Evolutionary conservation across 768 basidiomycete genomes (phyloP).

Genomic region (Naganishia kalamii): DNA sequence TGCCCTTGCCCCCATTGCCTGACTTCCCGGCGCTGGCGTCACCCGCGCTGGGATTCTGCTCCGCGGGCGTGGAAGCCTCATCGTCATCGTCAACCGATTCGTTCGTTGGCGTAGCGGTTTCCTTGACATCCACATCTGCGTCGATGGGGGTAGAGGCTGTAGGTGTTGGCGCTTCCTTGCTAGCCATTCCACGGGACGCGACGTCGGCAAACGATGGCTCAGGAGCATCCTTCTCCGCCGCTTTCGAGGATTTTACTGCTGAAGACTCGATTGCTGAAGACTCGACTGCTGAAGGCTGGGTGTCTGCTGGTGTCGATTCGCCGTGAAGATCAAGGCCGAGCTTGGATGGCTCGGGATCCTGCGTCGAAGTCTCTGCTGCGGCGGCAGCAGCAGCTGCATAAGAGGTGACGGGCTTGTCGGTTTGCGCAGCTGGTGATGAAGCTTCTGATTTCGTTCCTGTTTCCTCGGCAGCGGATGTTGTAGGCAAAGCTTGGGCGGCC

Average conservation of each 20-base stretch:
- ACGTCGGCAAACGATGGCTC: too few species aligned
- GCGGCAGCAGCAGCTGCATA: neutral
- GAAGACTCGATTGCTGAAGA: too few species aligned
- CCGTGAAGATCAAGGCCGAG: constrained; percentile 6
- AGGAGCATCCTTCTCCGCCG: too few species aligned
- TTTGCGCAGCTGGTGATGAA: neutral
- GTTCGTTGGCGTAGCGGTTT: neutral
- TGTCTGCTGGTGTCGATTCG: neutral
- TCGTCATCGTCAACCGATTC: neutral
- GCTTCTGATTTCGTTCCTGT: neutral
- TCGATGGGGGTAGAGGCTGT: neutral
- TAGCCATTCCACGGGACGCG: neutral
- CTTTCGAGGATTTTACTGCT: too few species aligned
- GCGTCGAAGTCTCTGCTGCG: neutral
- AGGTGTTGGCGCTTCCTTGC: neutral
- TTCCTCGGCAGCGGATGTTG: neutral
- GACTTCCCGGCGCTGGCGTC: neutral
- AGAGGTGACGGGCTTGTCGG: neutral
- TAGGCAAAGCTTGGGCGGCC: too few species aligned
- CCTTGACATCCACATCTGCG: neutral
- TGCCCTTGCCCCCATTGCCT: constrained; percentile 3
- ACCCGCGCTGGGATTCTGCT: neutral
- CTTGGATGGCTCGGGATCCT: neutral
- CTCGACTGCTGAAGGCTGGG: too few species aligned
- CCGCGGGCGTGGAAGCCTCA: neutral